These are phyloP conservation scores for Pestalotiopsis sp. DNA, from an alignment of 2,329 filamentous ascomycete genomes.

Conservation along the genomic window DNA sequence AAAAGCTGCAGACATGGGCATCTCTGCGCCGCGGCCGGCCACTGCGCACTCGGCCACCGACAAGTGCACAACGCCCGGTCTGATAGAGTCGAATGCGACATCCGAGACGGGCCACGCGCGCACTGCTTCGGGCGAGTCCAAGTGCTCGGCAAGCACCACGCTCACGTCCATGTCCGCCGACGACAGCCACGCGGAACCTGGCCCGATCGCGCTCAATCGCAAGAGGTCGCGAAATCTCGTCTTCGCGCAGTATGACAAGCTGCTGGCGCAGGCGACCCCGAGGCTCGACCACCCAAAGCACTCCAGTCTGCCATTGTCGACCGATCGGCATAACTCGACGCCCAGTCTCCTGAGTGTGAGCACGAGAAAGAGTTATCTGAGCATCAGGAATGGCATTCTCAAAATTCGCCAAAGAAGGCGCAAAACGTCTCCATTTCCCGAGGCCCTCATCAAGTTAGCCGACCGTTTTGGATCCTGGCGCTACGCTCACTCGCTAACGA, in stretches of 20 bases:
- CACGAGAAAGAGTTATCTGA: conserved; percentile 47
- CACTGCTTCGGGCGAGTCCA: conserved; percentile 45
- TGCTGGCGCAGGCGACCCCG: conserved; percentile 47
- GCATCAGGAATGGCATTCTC: conserved; percentile 46
- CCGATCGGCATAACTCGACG: conserved; percentile 30
- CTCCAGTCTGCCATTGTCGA: conserved; percentile 31
- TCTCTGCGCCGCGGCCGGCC: conserved; percentile 31
- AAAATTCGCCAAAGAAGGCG: conserved; percentile 43
- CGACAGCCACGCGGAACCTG: conserved; percentile 25
- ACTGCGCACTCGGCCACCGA: conserved; percentile 29
- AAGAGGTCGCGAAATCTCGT: conserved; percentile 41
- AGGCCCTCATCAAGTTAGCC: conserved; percentile 31
- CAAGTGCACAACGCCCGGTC: conserved; percentile 35
- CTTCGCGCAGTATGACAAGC: conserved; percentile 56
- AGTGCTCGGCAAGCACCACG: conserved; percentile 40
- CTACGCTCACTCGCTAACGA: conserved; percentile 16
- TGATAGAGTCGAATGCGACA: conserved; percentile 44
- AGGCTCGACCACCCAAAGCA: conserved; percentile 46
- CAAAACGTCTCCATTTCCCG: conserved; percentile 35
- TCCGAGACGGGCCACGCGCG: conserved; percentile 44
- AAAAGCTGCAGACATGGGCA: conserved; percentile 38
- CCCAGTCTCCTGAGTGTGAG: conserved; percentile 47
- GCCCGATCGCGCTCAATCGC: conserved; percentile 26
- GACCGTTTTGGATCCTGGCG: not conserved
- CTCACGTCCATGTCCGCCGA: conserved; percentile 47